A percentile compares a stretch with the other conserved stretches of the same genome.
These are phyloP conservation scores for Penicillium dipodomyicola DNA, from an alignment of 495 filamentous ascomycete genomes.

Conservation along the genomic window DNA sequence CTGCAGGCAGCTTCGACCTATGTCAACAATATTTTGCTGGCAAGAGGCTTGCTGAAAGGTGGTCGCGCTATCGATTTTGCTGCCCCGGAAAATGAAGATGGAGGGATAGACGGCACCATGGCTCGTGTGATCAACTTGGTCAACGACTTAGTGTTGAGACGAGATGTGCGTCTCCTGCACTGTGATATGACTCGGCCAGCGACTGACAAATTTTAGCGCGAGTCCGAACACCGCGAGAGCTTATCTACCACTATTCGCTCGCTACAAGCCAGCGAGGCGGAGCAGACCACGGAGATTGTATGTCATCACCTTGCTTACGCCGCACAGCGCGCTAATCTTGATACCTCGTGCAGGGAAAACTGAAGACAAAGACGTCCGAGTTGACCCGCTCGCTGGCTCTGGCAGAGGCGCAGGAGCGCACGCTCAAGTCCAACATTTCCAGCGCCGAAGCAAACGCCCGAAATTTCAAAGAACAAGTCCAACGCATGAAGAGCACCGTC, in stretches of 20 bases:
- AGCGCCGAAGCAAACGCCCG: slow-evolving; percentile 67
- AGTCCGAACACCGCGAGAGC: slow-evolving; percentile 78
- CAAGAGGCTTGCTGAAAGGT: slow-evolving; percentile 82
- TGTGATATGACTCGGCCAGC: background rate
- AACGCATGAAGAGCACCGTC: slow-evolving; percentile 70
- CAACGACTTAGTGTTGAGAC: slow-evolving; percentile 81
- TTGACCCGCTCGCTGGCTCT: slow-evolving; percentile 71
- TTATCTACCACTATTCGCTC: slow-evolving; percentile 75
- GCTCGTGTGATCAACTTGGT: slow-evolving; percentile 85
- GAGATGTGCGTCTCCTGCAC: slow-evolving; percentile 62
- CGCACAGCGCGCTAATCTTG: slow-evolving; percentile 15
- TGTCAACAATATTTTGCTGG: slow-evolving; percentile 92
- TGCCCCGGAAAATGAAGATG: slow-evolving; percentile 63
- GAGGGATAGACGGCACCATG: slow-evolving; percentile 66
- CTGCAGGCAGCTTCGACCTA: slow-evolving; percentile 86
- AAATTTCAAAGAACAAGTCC: slow-evolving; percentile 74
- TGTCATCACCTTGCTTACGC: background rate
- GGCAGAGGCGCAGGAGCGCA: slow-evolving; percentile 69
- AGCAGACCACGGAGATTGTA: slow-evolving; percentile 61
- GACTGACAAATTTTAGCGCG: slow-evolving; percentile 58
- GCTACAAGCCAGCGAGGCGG: slow-evolving; percentile 67
- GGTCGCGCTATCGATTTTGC: slow-evolving; percentile 84
- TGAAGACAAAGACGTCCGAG: slow-evolving; percentile 70
- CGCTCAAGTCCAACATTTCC: slow-evolving; percentile 64
- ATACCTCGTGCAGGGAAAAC: slow-evolving; percentile 43